phyloP scores from a whole-genome alignment of 2,329 filamentous ascomycete species.

The Sporothrix curviconia region DNA sequence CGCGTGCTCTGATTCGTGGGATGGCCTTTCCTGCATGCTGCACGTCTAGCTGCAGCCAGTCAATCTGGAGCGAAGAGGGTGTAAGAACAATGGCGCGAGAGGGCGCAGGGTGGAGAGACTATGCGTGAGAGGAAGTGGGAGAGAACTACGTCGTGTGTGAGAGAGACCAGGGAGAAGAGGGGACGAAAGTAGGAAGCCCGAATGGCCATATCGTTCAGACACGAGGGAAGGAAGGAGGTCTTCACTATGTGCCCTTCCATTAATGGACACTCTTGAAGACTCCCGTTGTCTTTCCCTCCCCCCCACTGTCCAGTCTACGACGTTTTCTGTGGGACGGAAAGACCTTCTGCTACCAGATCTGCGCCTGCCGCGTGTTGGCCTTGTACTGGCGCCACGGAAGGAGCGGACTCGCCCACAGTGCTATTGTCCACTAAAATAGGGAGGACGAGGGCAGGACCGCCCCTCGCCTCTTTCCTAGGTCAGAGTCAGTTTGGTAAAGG shows the following conservation, averaged over 20 bases:
- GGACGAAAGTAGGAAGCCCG: too few relatives aligned
- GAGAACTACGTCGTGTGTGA: not conserved
- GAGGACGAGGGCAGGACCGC: not conserved
- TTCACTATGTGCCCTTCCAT: too few relatives aligned
- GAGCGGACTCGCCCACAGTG: constrained; percentile 5
- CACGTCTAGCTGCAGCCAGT: constrained; percentile 13
- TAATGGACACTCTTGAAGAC: too few relatives aligned
- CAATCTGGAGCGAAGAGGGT: constrained; percentile 12
- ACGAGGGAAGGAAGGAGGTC: too few relatives aligned
- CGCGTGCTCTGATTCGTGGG: constrained; percentile 13
- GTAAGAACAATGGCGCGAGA: not conserved
- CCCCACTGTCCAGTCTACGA: not conserved
- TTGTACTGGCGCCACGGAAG: constrained; percentile 11
- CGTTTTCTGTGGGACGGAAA: not conserved
- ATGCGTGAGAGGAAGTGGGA: not conserved
- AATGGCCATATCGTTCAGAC: too few relatives aligned
- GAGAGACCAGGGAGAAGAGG: not conserved
- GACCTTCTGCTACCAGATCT: not conserved
- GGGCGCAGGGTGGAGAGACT: constrained; percentile 6
- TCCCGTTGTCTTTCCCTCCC: not conserved
- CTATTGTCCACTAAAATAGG: constrained; percentile 2
- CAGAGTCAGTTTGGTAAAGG: not conserved
- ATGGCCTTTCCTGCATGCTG: constrained; percentile 11
- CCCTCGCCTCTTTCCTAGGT: not conserved
- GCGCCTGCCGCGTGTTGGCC: not conserved